Conservation (phyloP, 225 moss, liverwort and hornwort species). For the Asterella californica region DNA sequence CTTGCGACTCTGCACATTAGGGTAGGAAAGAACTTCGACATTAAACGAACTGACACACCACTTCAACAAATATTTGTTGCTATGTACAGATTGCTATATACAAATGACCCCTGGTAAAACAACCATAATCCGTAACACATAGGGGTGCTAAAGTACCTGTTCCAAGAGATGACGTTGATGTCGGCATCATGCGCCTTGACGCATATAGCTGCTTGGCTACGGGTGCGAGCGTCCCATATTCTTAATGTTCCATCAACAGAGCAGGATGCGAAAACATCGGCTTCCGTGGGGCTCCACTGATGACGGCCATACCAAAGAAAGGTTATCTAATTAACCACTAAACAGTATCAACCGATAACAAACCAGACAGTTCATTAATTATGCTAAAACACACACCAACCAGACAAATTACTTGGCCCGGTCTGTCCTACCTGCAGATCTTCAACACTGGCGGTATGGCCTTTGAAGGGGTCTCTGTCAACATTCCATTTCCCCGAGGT, state of each 20-base stretch:
- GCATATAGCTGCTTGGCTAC: slow-evolving; percentile 64
- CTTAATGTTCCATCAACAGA: slow-evolving; percentile 86
- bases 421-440: slow-evolving; percentile 69
- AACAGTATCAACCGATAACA: neutral
- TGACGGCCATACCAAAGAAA: neutral
- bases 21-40: neutral
- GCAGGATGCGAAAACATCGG: slow-evolving; percentile 93
- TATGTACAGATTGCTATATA: no score
- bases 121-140: neutral
- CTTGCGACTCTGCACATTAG: slow-evolving; percentile 65
- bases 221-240: slow-evolving; percentile 85
- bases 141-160: slow-evolving; percentile 49
- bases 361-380: neutral
- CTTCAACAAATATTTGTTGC: neutral
- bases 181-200: slow-evolving; percentile 87
- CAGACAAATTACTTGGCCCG: neutral
- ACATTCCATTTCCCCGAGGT: slow-evolving; percentile 84
- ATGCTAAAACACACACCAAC: neutral
- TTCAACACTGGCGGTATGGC: slow-evolving; percentile 84
- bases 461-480: slow-evolving; percentile 59
- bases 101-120: neutral
- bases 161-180: slow-evolving; percentile 95
- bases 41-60: neutral
- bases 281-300: slow-evolving; percentile 99
- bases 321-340: neutral